Evolutionary conservation across 2,329 filamentous ascomycete genomes (phyloP), one percentile per base, ranked within the genome.

Genomic region (Colletotrichum karsti): DNA sequence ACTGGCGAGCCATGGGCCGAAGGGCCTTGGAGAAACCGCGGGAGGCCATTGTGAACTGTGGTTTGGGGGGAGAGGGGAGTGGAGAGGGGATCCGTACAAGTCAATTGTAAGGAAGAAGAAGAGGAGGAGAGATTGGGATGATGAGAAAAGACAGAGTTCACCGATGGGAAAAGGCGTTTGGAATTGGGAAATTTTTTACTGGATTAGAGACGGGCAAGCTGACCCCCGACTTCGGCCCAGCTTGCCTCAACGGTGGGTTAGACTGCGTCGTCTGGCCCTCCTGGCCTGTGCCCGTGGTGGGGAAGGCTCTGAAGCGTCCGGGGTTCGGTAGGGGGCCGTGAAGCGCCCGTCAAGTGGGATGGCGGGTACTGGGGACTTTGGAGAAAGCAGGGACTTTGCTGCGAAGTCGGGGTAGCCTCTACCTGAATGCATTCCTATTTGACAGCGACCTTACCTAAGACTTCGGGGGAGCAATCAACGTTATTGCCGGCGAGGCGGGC

Each of bases 11-110:
- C 81, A 90, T 80, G 77, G 87, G 86, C 78, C 89, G 88, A 76
- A 92, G 83, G 79, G 89, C 87, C 85, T 88, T 90, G 77, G 88
- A 88, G 85, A 94, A 87, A 84, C 84, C 90, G 84, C 92, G 88
- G 77, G 92, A 93, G 81, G 93, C 92, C 93, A 95, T 95, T 85
- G 81, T 88, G 82, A 62, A 82, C 72, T 75, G 72, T 72, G 76
- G 72, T 75, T 73, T 72, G 70, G 73, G 72, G 75, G 74, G 75
- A 73, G 75, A 75, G 72, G 73, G 71, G 76, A 76, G 71, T 72
- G 69, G 69, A 68, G 71, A 73, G 64, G 68, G 65, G 69, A 65
- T 69, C 71, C 72, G 75, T 72, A 70, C 74, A 73, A 61, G 58
- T 61, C 65, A 63, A 53, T 66, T 63, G 68, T 72, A 71, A 69